phyloP scores from a whole-genome alignment of 139 green algal genomes.

The Tetraselmis chui region DNA sequence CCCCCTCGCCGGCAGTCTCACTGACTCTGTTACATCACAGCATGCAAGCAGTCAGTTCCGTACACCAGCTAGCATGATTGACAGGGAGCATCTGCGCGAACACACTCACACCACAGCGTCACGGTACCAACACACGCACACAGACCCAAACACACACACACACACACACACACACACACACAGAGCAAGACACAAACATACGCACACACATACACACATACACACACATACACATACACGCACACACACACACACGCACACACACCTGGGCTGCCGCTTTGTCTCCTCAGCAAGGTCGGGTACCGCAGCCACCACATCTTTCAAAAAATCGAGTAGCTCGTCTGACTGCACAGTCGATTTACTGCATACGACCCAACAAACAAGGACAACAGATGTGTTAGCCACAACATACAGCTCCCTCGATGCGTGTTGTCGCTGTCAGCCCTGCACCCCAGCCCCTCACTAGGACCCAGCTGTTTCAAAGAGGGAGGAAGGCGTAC shows the following conservation, averaged over 20 bases:
- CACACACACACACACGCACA: no score
- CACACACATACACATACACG: no score
- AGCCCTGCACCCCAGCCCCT: not conserved
- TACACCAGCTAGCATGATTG: no score
- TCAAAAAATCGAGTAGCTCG: constrained; percentile 67
- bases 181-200: not conserved
- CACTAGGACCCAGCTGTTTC: no score
- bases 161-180: not conserved
- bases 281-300: constrained; percentile 49
- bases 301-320: constrained; percentile 53
- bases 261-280: not conserved
- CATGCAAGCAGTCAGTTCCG: no score
- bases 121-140: no score
- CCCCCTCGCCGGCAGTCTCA: no score
- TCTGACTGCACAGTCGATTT: constrained; percentile 49
- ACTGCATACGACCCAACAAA: constrained; percentile 25
- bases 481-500: constrained; percentile 4
- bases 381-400: not conserved
- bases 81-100: not conserved
- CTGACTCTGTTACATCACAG: not conserved
- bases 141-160: not conserved
- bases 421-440: not conserved
- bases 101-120: not conserved
- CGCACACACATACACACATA: no score
- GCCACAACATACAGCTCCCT: not conserved